Conservation (phyloP, 1,284 basidiomycete species). For the Malassezia equina region DNA sequence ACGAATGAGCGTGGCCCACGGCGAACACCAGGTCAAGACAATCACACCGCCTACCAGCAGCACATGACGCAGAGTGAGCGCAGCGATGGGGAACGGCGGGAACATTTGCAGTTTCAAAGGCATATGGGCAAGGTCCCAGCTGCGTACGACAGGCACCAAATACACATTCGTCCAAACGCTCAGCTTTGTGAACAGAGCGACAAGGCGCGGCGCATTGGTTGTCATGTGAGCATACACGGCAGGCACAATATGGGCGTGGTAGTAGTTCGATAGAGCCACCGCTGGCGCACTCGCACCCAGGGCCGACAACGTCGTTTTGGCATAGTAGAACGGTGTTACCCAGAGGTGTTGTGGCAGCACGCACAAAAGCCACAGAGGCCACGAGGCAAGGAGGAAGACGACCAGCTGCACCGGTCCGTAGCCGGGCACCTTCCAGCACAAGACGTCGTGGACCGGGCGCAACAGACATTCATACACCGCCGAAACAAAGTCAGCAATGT, state of each 20-base stretch:
- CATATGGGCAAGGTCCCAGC: background rate
- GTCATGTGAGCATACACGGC: conserved; percentile 4
- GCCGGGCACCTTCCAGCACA: conserved; percentile 30
- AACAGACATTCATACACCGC: conserved; percentile 23
- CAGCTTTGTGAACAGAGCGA: background rate
- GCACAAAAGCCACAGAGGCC: conserved; percentile 40
- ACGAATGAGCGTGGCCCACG: conserved; percentile 41
- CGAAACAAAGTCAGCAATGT: conserved; percentile 39
- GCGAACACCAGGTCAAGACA: conserved; percentile 43
- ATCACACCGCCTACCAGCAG: conserved; percentile 34
- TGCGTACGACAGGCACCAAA: background rate
- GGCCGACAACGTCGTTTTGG: background rate
- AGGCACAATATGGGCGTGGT: conserved; percentile 16
- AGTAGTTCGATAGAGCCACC: background rate
- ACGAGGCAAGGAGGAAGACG: conserved; percentile 36
- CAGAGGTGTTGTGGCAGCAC: conserved; percentile 28
- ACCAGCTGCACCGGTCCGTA: conserved; percentile 25
- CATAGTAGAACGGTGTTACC: conserved; percentile 6
- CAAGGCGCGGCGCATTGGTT: background rate
- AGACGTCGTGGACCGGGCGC: conserved; percentile 22
- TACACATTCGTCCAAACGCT: background rate
- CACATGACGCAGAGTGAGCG: conserved; percentile 35
- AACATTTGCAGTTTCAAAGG: conserved; percentile 16
- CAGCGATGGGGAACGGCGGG: conserved; percentile 42
- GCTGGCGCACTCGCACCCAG: background rate